These are phyloP conservation scores for Posidonia oceanica DNA, from an alignment of 116 monocot genomes.

Conservation along the genomic window DNA sequence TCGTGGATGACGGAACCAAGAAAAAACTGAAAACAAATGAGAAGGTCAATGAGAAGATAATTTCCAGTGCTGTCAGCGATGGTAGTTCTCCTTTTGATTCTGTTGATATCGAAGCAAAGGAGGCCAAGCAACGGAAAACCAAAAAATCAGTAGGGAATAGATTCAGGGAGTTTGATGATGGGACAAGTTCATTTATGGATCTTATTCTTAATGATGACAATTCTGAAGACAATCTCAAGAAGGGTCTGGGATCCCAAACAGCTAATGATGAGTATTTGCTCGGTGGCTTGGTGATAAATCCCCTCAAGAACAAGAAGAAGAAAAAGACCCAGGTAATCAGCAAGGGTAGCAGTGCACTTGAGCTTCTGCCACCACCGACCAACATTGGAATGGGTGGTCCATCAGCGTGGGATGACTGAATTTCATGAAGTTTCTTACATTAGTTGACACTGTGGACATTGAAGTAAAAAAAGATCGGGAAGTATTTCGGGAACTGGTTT, in stretches of 20 bases:
- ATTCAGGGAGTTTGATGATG: constrained; percentile 34
- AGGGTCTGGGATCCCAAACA: constrained; percentile 8
- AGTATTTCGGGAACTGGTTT: too few species aligned
- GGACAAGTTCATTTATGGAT: constrained; percentile 40
- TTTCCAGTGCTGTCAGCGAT: neutral
- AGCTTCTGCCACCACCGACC: constrained; percentile 9
- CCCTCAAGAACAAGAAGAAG: constrained; percentile 32
- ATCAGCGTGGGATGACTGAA: constrained; percentile 38
- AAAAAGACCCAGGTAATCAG: constrained; percentile 11
- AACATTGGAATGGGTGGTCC: constrained; percentile 45
- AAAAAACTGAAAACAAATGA: constrained; percentile 1
- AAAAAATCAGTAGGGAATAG: constrained; percentile 12
- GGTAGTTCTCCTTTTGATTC: constrained; percentile 2
- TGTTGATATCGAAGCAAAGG: constrained; percentile 15
- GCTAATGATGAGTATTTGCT: constrained; percentile 13
- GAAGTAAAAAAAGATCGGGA: too few species aligned
- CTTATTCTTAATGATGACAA: constrained; percentile 21
- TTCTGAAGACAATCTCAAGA: constrained; percentile 4
- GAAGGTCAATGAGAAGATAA: constrained; percentile 4
- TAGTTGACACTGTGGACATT: too few species aligned
- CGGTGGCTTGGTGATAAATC: constrained; percentile 29
- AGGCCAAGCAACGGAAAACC: constrained; percentile 24
- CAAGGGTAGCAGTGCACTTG: constrained; percentile 3
- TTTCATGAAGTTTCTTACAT: too few species aligned
- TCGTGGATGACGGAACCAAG: neutral